Conservation (phyloP, 78 protist species). For the Protostelium mycophagum region DNA sequence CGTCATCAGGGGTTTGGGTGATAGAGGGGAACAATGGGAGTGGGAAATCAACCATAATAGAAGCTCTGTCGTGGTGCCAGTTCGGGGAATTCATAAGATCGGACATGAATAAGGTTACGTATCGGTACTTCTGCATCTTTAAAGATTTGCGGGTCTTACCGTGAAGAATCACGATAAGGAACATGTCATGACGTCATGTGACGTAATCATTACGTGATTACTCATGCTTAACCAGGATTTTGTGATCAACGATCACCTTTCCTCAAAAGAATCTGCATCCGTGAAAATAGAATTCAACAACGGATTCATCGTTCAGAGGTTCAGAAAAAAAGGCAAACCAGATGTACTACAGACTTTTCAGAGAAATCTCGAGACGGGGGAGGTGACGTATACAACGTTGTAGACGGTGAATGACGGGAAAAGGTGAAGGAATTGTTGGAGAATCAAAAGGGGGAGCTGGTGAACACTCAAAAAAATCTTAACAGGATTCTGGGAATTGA, state of each 20-base stretch:
- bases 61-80: neutral
- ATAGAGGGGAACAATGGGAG: neutral
- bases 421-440: neutral
- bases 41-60: neutral
- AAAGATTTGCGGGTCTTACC: too few species aligned
- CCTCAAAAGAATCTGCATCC: neutral
- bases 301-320: neutral
- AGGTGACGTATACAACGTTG: too few species aligned
- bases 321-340: neutral
- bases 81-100: neutral
- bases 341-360: neutral
- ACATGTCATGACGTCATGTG: too few species aligned
- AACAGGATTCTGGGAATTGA: neutral
- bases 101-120: neutral
- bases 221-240: too few species aligned
- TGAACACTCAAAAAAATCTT: neutral
- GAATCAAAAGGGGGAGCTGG: neutral
- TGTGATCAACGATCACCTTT: neutral
- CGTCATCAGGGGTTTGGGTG: too few species aligned
- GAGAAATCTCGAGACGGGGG: neutral
- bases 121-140: too few species aligned
- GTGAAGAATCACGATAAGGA: too few species aligned
- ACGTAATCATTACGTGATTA: too few species aligned
- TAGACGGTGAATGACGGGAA: too few species aligned
- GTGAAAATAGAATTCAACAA: neutral